Evolutionary conservation across 176 grass and related monocot genomes (phyloP), one percentile per base, ranked within the genome.

Genomic region (Elaeis guineensis): DNA sequence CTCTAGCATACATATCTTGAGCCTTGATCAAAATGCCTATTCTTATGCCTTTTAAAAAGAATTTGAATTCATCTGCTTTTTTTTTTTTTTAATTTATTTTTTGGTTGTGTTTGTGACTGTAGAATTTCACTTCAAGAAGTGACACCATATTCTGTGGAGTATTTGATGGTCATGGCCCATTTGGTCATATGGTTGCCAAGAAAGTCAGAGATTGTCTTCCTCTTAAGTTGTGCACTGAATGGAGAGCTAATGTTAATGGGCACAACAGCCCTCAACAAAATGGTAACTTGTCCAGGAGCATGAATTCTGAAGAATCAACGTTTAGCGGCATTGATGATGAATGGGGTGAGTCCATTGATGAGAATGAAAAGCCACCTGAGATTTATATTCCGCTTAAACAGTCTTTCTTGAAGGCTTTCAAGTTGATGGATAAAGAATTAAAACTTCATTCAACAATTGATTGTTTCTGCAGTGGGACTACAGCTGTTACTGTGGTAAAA

Each of bases 381-480:
- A 81, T 72, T 49, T 98, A 90, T 66, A 57, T 89, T 70, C 88
- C 93, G 55, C 81, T 98, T 52, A 98, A 98, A 69, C 59, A 89
- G 25, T 98, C 93, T 51, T 92, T 86, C 78, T 72, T 86, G 2
- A 92, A 92, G 75, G 85, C 93, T 77, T 98, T 92, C 78, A 92
- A 85, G 66, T 78, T 66, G 48, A 98, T 98, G 93, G 93, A 98
- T 66, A 87, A 85, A 81, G 93, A 98, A 53, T 75, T 98, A 62
- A 98, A 86, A 76, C 35, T 89, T 56, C 84, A 98, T 55, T 69
- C 82, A 54, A 83, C 71, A 49, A 85, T 98, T 35, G 93, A 98
- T 81, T 98, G 93, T 69, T 98, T 98, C 73, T 98, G 93, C 66
- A 98, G 93, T 70, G 93, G 93, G 64, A 79, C 79, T 50, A 98